Conservation (phyloP, 1,284 basidiomycete species). For the Tremellales sp. region DNA sequence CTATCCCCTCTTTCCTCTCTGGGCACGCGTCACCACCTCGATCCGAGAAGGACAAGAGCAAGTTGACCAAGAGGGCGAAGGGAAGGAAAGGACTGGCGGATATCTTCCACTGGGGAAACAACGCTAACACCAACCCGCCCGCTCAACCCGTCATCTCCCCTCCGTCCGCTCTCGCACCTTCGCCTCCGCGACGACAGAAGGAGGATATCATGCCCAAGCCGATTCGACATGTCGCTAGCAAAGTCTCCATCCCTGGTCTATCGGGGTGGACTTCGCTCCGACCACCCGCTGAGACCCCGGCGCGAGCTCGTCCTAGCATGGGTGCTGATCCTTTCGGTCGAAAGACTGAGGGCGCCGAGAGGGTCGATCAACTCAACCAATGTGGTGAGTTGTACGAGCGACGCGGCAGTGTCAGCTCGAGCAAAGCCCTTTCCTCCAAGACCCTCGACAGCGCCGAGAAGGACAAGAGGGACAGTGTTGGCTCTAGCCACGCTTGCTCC, state of each 20-base stretch:
- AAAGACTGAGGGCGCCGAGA: conserved; percentile 20
- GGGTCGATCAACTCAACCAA: conserved; percentile 19
- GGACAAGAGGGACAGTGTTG: conserved; percentile 16
- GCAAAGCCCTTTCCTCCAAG: conserved; percentile 13
- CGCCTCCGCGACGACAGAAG: not conserved
- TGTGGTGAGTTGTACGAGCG: conserved; percentile 2
- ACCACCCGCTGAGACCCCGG: conserved; percentile 5
- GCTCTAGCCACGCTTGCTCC: conserved; percentile 26
- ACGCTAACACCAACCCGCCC: not conserved
- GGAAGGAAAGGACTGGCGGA: conserved; percentile 31
- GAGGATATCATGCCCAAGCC: not conserved
- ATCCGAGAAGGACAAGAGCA: conserved; percentile 10
- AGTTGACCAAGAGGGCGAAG: conserved; percentile 22
- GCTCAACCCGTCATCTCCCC: conserved; percentile 3
- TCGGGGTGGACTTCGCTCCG: conserved; percentile 2
- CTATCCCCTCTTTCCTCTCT: not conserved
- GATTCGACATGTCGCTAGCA: conserved; percentile 9
- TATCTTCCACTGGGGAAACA: conserved; percentile 30
- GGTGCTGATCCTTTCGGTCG: conserved; percentile 38
- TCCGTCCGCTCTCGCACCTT: conserved; percentile 4
- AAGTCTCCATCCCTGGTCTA: conserved; percentile 2
- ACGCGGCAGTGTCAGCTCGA: not conserved
- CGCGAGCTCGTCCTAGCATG: conserved; percentile 30
- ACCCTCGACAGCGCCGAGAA: conserved; percentile 5
- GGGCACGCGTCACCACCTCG: not conserved